Percentiles rank a stretch among this genome's conserved stretches.
phyloP scores from a whole-genome alignment of 2,329 filamentous ascomycete genomes.

The Penicillium sumatraense region DNA sequence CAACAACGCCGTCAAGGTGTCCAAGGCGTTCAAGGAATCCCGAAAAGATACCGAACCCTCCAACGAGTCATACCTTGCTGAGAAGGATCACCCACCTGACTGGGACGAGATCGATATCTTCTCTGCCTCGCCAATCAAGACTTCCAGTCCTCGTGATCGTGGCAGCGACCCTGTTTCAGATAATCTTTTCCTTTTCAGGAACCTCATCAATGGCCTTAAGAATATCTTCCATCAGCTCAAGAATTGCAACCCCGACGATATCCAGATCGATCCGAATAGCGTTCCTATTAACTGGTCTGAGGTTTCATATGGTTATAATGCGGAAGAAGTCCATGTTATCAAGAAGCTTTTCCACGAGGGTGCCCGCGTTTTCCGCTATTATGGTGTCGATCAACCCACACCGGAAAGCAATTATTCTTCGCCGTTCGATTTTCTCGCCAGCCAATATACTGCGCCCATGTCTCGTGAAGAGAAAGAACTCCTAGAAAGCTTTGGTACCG shows the following conservation, averaged over 20 bases:
- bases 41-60: constrained; percentile 68
- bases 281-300: constrained; percentile 92
- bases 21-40: constrained; percentile 80
- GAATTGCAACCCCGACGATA: constrained; percentile 75
- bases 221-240: constrained; percentile 95
- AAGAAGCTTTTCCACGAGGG: constrained; percentile 97
- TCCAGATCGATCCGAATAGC: constrained; percentile 74
- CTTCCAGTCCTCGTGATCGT: constrained; percentile 85
- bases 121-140: constrained; percentile 93
- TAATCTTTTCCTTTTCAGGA: constrained; percentile 98
- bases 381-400: constrained; percentile 81
- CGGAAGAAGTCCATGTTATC: constrained; percentile 94
- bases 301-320: constrained; percentile 93
- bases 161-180: constrained; percentile 89
- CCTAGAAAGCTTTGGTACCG: constrained; percentile 94
- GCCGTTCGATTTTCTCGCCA: constrained; percentile 89
- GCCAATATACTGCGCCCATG: constrained; percentile 92
- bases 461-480: constrained; percentile 97
- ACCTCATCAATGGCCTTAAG: constrained; percentile 92
- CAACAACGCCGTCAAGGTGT: constrained; percentile 90
- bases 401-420: constrained; percentile 76
- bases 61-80: constrained; percentile 80
- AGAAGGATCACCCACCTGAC: constrained; percentile 78
- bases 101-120: constrained; percentile 99
- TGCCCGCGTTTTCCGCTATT: constrained; percentile 95